A percentile compares a stretch with the other conserved stretches of the same genome.
phyloP scores from a whole-genome alignment of 768 basidiomycete genomes.

The Lentinula boryana region DNA sequence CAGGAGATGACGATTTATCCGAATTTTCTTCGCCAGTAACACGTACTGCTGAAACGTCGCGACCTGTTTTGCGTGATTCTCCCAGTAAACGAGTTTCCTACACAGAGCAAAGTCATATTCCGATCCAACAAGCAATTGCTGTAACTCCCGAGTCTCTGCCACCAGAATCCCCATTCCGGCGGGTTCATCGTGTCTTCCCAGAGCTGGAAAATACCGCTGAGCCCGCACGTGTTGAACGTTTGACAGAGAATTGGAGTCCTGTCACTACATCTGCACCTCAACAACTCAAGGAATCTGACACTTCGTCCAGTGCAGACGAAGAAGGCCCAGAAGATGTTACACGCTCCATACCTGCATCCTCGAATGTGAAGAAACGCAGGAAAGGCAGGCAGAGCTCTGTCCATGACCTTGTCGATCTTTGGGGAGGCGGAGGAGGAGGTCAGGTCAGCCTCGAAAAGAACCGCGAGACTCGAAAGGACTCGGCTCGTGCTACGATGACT shows the following conservation, averaged over 20 bases:
- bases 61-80: conserved; percentile 58
- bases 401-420: conserved; percentile 76
- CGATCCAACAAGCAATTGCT: conserved; percentile 30
- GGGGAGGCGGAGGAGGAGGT: conserved; percentile 47
- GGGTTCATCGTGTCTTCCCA: conserved; percentile 18
- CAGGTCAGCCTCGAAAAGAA: conserved; percentile 4
- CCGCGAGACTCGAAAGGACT: conserved; percentile 10
- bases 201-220: conserved; percentile 9
- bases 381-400: conserved; percentile 75
- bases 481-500: conserved; percentile 7
- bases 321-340: conserved; percentile 47
- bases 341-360: conserved; percentile 14
- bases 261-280: conserved; percentile 17
- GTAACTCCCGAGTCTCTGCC: conserved; percentile 14
- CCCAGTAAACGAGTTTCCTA: conserved; percentile 70
- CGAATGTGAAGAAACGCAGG: conserved; percentile 22
- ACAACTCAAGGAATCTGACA: conserved; percentile 27
- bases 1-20: conserved; percentile 49
- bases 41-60: conserved; percentile 16
- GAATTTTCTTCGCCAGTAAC: conserved; percentile 14
- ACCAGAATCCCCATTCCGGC: conserved; percentile 28
- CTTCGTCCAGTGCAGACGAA: conserved; percentile 56
- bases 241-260: conserved; percentile 48
- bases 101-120: conserved; percentile 41
- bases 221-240: conserved; percentile 7